A percentile compares a stretch with the other conserved stretches of the same genome.
Conservation (phyloP, 1,284 basidiomycete species). For the Phylloporus sp. region DNA sequence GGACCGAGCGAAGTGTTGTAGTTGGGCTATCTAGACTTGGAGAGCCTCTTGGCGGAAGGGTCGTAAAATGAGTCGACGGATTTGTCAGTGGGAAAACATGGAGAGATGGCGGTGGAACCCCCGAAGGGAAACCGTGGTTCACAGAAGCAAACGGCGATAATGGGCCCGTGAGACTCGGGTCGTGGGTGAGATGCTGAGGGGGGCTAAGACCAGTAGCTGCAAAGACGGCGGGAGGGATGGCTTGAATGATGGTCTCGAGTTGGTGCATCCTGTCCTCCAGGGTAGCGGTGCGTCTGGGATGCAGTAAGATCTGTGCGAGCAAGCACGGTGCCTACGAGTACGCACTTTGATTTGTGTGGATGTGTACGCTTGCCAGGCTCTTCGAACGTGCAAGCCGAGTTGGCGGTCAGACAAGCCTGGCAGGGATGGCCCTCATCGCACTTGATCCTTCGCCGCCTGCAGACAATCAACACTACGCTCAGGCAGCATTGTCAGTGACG, state of each 20-base stretch:
- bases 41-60: conserved; percentile 45
- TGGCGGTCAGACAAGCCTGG: conserved; percentile 80
- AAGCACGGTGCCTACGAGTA: conserved; percentile 18
- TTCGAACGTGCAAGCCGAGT: conserved; percentile 82
- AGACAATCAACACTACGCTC: background rate
- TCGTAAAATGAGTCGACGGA: conserved; percentile 78
- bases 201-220: conserved; percentile 57
- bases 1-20: conserved; percentile 50
- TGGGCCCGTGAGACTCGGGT: conserved; percentile 51
- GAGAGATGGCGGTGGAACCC: conserved; percentile 77
- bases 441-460: conserved; percentile 79
- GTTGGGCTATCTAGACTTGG: conserved; percentile 55
- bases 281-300: conserved; percentile 70
- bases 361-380: conserved; percentile 84
- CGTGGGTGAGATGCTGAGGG: conserved; percentile 40
- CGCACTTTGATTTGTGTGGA: conserved; percentile 84
- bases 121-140: conserved; percentile 61
- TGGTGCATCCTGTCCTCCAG: conserved; percentile 87
- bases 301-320: conserved; percentile 12
- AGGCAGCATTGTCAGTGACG: conserved; percentile 6
- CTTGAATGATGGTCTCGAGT: conserved; percentile 80
- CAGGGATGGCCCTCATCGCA: conserved; percentile 87
- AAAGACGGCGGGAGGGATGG: conserved; percentile 81
- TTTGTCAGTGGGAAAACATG: conserved; percentile 78
- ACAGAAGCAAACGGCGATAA: conserved; percentile 60